Base-by-base conservation (phyloP, 2,329 filamentous ascomycete species). In the Neofusicoccum kwambonambiense region DNA sequence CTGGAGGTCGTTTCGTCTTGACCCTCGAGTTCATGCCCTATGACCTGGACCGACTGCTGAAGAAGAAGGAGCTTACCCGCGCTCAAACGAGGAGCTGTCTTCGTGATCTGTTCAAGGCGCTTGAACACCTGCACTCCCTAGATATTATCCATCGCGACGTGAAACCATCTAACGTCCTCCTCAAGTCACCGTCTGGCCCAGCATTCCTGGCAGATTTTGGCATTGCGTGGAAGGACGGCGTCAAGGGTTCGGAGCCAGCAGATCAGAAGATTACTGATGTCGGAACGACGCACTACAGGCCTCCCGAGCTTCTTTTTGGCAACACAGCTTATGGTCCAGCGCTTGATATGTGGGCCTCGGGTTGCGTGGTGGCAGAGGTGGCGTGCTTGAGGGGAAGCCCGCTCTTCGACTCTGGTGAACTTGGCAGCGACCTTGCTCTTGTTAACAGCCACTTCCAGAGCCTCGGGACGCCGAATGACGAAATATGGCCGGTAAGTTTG, bases 361-460 rank as follows among this genome's bases (percentile, higher is more conserved):
- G 96, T 0, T 89, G 90, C 67, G 90, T 97, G 72, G 86, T 96
- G 11, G 91, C 92, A 4, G 93, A 98, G 77, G 80, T 91, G 76
- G 73, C 88, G 80, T 73, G 83, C 76, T 67, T 82, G 69, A 68
- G 83, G 74, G 70, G 87, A 79, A 50, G 79, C 66, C 84, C 90
- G 0, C 81, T 98, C 0, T 98, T 99, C 70, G 90, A 95, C 74
- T 91, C 92, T 3, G 90, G 92, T 1, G 92, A 96, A 70, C 84
- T 98, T 58, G 95, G 96, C 0, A 98, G 91, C 73, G 95, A 99
- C 77, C 82, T 99, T 44, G 91, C 92, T 0, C 82, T 99, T 58
- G 94, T 99, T 64, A 84, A 93, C 62, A 97, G 92, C 72, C 94
- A 98, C 41, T 98, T 99, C 79, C 89, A 91, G 77, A 96, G 90